Conservation (phyloP, 2,329 filamentous ascomycete genomes). For the Kalmusia sp. region DNA sequence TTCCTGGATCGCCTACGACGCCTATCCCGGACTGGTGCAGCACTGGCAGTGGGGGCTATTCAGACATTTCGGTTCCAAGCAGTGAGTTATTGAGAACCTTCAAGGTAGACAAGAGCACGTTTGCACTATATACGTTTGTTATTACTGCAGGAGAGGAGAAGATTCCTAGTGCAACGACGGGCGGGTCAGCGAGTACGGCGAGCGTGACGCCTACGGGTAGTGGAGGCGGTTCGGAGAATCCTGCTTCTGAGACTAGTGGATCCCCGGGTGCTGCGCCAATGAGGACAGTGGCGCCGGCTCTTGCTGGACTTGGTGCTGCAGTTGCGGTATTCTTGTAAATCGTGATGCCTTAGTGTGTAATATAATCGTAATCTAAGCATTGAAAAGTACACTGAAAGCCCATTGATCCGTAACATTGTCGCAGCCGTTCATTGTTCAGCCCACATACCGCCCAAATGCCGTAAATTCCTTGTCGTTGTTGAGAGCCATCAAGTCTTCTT, state of each 20-base stretch:
- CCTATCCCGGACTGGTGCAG: neutral
- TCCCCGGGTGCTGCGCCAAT: neutral
- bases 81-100: neutral
- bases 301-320: slow-evolving; percentile 3
- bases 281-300: neutral
- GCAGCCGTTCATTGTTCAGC: too few species aligned
- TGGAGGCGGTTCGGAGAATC: neutral
- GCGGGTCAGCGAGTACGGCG: neutral
- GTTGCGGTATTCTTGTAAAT: neutral
- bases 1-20: neutral
- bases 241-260: neutral
- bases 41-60: neutral
- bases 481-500: slow-evolving; percentile 52
- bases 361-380: too few species aligned
- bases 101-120: neutral
- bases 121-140: neutral
- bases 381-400: too few species aligned
- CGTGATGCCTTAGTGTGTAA: too few species aligned
- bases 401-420: too few species aligned
- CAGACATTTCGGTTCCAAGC: neutral
- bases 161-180: slow-evolving; percentile 1
- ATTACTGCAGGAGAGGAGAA: slow-evolving; percentile 5
- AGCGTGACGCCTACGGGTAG: neutral
- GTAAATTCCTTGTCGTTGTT: neutral
- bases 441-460: neutral